phyloP scores from a whole-genome alignment of 768 basidiomycete genomes.

The Boletus speciosus region DNA sequence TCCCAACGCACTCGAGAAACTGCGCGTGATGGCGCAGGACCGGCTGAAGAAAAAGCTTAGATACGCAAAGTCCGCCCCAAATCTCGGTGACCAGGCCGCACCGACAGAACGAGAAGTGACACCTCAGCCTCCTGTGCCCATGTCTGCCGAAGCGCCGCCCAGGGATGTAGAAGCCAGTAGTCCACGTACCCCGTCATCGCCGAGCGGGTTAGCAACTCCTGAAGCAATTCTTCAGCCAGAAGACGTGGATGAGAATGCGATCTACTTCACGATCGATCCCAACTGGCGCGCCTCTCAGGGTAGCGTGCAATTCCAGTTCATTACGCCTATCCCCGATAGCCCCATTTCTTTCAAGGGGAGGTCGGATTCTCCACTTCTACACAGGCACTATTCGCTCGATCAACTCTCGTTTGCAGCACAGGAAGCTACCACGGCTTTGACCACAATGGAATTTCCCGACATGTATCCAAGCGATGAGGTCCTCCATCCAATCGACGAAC shows the following conservation, averaged over 20 bases:
- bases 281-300: conserved; percentile 20
- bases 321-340: conserved; percentile 25
- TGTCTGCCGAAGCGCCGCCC: background rate
- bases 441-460: background rate
- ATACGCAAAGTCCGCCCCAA: conserved; percentile 23
- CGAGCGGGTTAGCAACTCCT: background rate
- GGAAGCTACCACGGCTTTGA: background rate
- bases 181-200: background rate
- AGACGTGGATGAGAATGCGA: conserved; percentile 19
- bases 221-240: conserved; percentile 1
- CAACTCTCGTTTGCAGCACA: conserved; percentile 11
- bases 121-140: background rate
- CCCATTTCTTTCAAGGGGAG: conserved; percentile 2
- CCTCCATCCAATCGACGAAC: conserved; percentile 20
- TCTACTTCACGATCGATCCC: conserved; percentile 30
- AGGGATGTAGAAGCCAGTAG: background rate
- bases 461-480: background rate
- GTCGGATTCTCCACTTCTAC: conserved; percentile 24
- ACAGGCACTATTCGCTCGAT: conserved; percentile 20
- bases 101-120: background rate
- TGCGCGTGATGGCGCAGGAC: conserved; percentile 13
- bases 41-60: conserved; percentile 20
- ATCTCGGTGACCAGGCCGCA: conserved; percentile 12
- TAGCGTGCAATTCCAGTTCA: conserved; percentile 16
- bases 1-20: background rate